Evolutionary conservation across 2,329 filamentous ascomycete genomes (phyloP).

Genomic region (Fusarium cicatricum): DNA sequence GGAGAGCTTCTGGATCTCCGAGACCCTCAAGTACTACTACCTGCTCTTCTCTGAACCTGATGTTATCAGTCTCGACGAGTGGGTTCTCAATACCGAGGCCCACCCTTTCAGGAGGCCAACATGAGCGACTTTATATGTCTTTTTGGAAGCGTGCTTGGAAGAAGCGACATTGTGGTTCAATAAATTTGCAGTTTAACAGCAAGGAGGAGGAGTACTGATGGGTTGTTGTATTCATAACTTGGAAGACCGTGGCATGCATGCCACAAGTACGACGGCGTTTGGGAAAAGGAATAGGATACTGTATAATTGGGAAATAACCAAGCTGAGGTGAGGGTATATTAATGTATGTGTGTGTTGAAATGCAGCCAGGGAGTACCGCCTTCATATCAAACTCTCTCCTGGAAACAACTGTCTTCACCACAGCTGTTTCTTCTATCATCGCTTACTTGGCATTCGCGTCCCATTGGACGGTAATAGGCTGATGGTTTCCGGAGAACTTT

Average conservation of each 20-base stretch:
- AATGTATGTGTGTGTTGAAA: slow-evolving; percentile 21
- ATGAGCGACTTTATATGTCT: slow-evolving; percentile 3
- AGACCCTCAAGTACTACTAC: slow-evolving; percentile 94
- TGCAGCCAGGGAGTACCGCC: background rate
- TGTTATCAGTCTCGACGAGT: slow-evolving; percentile 73
- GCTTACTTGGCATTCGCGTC: slow-evolving; percentile 6
- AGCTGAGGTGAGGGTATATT: slow-evolving; percentile 21
- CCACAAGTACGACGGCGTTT: slow-evolving; percentile 21
- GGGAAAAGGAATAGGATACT: slow-evolving; percentile 23
- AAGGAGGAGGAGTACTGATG: background rate
- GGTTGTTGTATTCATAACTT: slow-evolving; percentile 7
- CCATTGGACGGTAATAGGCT: slow-evolving; percentile 33
- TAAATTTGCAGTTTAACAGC: background rate
- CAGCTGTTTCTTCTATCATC: too few species aligned
- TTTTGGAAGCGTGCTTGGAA: slow-evolving; percentile 2
- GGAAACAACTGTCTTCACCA: too few species aligned
- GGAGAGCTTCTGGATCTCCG: slow-evolving; percentile 91
- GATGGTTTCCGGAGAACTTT: slow-evolving; percentile 33
- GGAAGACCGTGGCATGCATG: slow-evolving; percentile 13
- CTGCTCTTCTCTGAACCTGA: slow-evolving; percentile 76
- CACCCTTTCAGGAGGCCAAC: slow-evolving; percentile 63
- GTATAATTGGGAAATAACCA: slow-evolving; percentile 15
- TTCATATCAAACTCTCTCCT: background rate
- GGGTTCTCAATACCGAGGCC: slow-evolving; percentile 71
- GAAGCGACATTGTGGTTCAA: background rate